Evolutionary conservation across 805 yeast species (phyloP).

Genomic region (Komagataella ulmi): DNA sequence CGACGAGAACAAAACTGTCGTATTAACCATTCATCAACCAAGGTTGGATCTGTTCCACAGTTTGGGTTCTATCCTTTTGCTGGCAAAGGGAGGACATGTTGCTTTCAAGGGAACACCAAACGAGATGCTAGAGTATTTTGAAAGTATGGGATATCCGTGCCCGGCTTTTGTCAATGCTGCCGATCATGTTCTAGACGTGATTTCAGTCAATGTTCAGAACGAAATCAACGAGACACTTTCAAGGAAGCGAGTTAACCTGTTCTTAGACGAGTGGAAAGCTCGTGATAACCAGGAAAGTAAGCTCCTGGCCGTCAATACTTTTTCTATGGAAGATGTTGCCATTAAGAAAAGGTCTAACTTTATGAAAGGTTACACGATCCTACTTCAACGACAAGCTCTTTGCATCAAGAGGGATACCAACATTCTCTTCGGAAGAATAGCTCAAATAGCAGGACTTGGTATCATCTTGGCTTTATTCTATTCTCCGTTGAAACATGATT

Average conservation of each 20-base stretch:
- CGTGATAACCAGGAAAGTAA: conserved; percentile 8
- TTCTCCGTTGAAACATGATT: conserved; percentile 37
- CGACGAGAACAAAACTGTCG: conserved; percentile 48
- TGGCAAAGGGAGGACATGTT: conserved; percentile 63
- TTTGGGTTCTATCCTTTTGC: conserved; percentile 60
- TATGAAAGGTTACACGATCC: conserved; percentile 18
- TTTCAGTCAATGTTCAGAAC: conserved; percentile 41
- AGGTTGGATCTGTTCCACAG: conserved; percentile 46
- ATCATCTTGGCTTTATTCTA: conserved; percentile 56
- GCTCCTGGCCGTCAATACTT: conserved; percentile 8
- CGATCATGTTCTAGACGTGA: conserved; percentile 58
- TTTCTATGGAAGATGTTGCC: not conserved
- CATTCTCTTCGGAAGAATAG: conserved; percentile 46
- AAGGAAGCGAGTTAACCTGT: conserved; percentile 22
- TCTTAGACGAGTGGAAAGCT: conserved; percentile 25
- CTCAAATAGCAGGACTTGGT: conserved; percentile 53
- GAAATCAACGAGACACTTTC: conserved; percentile 25
- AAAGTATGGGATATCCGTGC: conserved; percentile 33
- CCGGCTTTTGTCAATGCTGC: conserved; percentile 59
- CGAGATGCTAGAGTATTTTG: conserved; percentile 33
- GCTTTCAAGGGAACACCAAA: conserved; percentile 50
- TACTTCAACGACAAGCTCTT: conserved; percentile 23
- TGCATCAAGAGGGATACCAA: conserved; percentile 40
- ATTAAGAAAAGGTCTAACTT: conserved; percentile 19
- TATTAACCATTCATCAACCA: conserved; percentile 79